phyloP scores from a whole-genome alignment of 352 stramenopile genomes.

The Blastocystis hominis region DNA sequence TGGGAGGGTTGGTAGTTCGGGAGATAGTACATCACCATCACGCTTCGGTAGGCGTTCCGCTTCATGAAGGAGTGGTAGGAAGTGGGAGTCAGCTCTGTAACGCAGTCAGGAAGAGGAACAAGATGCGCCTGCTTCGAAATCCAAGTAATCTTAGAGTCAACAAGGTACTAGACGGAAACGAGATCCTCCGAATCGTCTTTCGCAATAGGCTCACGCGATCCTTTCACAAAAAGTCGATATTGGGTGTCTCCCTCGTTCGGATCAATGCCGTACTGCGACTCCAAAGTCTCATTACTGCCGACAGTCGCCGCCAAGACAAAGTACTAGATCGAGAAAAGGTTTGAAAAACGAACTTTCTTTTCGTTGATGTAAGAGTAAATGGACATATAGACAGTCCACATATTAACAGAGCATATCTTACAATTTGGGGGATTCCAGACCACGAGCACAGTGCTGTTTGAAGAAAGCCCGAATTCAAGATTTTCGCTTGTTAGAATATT shows the following conservation, averaged over 20 bases:
- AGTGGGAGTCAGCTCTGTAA: background rate
- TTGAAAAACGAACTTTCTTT: background rate
- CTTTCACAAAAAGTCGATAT: constrained; percentile 42
- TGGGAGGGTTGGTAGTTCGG: background rate
- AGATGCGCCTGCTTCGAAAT: constrained; percentile 7
- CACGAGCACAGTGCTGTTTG: constrained; percentile 17
- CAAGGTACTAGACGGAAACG: background rate
- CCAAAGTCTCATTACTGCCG: background rate
- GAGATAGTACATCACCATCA: constrained; percentile 50
- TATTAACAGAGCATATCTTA: background rate
- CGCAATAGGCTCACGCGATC: background rate
- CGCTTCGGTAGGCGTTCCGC: background rate
- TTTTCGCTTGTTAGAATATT: constrained; percentile 14
- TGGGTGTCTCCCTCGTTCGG: background rate
- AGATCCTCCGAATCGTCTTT: constrained; percentile 18
- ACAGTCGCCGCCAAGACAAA: constrained; percentile 26
- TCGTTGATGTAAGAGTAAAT: constrained; percentile 45
- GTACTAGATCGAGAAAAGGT: background rate
- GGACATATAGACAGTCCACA: constrained; percentile 24
- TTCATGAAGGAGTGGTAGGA: constrained; percentile 23
- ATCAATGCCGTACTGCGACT: constrained; percentile 18
- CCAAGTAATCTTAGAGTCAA: constrained; percentile 13
- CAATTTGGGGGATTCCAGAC: constrained; percentile 46
- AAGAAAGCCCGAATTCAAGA: background rate
- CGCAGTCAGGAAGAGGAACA: constrained; percentile 21